Evolutionary conservation across 169 alveolate species (phyloP).

Genomic region (Amoebophrya sp.): DNA sequence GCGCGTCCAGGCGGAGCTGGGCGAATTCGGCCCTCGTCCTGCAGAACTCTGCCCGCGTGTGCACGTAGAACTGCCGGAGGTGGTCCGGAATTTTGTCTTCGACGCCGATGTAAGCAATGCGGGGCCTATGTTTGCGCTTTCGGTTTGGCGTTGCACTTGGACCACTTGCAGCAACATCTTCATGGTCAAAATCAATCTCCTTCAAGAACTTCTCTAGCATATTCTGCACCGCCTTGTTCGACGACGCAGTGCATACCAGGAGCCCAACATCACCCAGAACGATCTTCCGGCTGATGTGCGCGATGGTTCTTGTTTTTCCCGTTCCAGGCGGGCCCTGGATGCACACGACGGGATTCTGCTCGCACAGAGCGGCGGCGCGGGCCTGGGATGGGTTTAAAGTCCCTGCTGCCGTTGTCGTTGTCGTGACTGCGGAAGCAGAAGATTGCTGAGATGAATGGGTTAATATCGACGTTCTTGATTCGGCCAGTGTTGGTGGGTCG

Average conservation of each 20-base stretch:
- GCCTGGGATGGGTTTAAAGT: not conserved
- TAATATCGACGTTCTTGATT: not conserved
- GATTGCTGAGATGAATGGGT: not conserved
- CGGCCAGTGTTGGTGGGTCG: no score
- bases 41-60: not conserved
- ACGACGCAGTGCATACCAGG: not conserved
- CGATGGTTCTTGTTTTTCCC: not conserved
- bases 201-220: not conserved
- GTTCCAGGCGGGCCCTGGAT: not conserved
- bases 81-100: not conserved
- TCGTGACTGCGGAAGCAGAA: not conserved
- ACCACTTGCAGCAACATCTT: not conserved
- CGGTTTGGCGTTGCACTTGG: not conserved
- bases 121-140: not conserved
- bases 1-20: not conserved
- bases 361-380: not conserved
- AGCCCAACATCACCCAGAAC: no score
- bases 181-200: not conserved
- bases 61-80: not conserved
- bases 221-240: not conserved
- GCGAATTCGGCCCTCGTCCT: not conserved
- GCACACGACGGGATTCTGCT: not conserved
- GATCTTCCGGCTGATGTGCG: not conserved
- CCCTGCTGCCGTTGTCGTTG: no score
- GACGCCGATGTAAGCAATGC: not conserved